phyloP scores from a whole-genome alignment of 139 green algal species.

The Tetradesmus obliquus region DNA sequence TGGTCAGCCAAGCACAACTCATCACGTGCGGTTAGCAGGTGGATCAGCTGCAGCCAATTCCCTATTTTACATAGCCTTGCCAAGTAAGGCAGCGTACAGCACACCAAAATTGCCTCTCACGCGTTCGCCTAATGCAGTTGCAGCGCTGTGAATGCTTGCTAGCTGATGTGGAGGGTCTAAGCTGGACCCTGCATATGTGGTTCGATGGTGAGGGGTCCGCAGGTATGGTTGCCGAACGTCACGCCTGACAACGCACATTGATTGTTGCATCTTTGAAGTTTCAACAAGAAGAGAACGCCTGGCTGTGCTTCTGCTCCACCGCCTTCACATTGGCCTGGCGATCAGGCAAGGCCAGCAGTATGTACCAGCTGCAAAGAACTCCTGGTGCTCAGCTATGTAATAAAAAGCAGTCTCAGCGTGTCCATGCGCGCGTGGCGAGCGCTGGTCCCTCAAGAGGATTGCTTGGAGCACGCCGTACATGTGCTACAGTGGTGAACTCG shows the following conservation, averaged over 20 bases:
- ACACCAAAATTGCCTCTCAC: not conserved
- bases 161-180: not conserved
- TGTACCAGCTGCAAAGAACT: not conserved
- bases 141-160: not conserved
- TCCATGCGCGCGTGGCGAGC: not conserved
- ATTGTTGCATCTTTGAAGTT: not conserved
- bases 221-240: not conserved
- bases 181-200: not conserved
- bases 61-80: not conserved
- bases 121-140: not conserved
- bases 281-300: not conserved
- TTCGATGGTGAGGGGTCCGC: not conserved
- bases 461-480: not conserved
- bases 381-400: not conserved
- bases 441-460: not conserved
- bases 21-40: not conserved
- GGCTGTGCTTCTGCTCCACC: not conserved
- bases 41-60: not conserved
- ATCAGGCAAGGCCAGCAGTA: not conserved
- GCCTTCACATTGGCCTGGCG: not conserved
- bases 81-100: not conserved
- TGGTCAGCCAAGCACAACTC: too few species aligned
- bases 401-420: not conserved
- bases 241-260: not conserved
- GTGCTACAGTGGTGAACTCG: not conserved